These are phyloP conservation scores for Blastocystis sp. DNA, from an alignment of 352 stramenopile species.

Conservation along the genomic window DNA sequence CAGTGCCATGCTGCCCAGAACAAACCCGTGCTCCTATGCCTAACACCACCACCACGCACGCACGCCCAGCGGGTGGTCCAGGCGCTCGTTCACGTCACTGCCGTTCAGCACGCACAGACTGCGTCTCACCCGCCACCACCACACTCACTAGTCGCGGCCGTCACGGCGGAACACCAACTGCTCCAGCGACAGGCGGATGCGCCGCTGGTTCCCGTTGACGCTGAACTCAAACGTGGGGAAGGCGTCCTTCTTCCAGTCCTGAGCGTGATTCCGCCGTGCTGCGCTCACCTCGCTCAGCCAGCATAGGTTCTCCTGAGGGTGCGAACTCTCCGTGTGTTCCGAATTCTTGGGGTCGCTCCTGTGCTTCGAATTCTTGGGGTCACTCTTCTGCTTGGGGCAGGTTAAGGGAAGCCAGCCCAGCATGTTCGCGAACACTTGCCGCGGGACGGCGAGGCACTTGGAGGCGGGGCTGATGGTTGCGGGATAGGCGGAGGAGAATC, in stretches of 20 bases:
- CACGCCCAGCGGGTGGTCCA: conserved; percentile 31
- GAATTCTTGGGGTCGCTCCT: too few relatives aligned
- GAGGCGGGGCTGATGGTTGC: conserved; percentile 36
- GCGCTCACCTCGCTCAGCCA: neutral
- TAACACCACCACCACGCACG: neutral
- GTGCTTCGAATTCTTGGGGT: too few relatives aligned
- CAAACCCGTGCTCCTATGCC: conserved; percentile 19
- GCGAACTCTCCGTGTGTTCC: neutral
- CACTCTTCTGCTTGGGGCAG: neutral
- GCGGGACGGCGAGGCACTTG: conserved; percentile 15
- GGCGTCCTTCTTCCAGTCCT: conserved; percentile 14
- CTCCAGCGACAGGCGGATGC: neutral
- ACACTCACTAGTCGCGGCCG: neutral
- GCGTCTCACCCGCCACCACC: neutral
- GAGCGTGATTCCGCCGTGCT: neutral
- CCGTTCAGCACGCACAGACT: conserved; percentile 62
- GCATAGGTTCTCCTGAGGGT: neutral
- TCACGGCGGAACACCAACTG: conserved; percentile 14
- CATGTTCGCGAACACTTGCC: conserved; percentile 30
- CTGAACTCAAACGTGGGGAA: conserved; percentile 25
- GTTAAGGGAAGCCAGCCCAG: conserved; percentile 20
- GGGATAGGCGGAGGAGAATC: conserved; percentile 13
- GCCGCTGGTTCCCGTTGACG: neutral
- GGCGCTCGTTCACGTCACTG: neutral
- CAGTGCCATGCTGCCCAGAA: conserved; percentile 34